Evolutionary conservation across 768 basidiomycete species (phyloP).

Genomic region (Clavulina sp.): DNA sequence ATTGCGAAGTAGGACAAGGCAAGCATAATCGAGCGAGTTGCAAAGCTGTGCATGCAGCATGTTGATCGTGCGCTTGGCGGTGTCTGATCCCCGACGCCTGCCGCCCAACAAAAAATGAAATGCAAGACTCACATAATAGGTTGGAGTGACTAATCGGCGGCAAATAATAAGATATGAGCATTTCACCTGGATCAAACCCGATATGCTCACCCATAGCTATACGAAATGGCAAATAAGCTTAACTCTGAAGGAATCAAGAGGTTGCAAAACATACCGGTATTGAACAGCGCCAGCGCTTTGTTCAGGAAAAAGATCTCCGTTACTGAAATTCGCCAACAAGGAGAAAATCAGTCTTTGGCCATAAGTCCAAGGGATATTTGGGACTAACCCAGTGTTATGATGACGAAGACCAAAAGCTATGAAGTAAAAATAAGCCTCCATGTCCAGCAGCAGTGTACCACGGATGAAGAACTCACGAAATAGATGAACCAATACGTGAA

Average conservation of each 20-base stretch:
- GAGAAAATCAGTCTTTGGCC: no score
- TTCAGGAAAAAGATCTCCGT: constrained; percentile 92
- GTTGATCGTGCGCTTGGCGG: no score
- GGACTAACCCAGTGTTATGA: constrained; percentile 55
- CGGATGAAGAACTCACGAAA: constrained; percentile 30
- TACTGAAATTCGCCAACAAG: constrained; percentile 26
- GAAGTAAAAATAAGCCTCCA: no score
- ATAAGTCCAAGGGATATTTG: constrained; percentile 5
- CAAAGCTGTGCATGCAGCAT: no score
- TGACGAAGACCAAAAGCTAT: constrained; percentile 45
- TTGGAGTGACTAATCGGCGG: constrained; percentile 15
- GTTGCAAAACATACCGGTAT: constrained; percentile 26
- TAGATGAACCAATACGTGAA: constrained; percentile 89
- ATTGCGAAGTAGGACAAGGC: no score
- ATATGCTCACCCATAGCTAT: constrained; percentile 3
- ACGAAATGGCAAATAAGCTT: not conserved
- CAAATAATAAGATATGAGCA: not conserved
- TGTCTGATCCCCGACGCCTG: no score
- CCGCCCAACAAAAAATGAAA: no score
- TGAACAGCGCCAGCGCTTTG: constrained; percentile 82
- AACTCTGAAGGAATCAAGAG: not conserved
- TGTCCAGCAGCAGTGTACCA: no score
- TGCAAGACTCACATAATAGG: constrained; percentile 19
- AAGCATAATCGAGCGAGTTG: no score
- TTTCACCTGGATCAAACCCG: not conserved